Evolutionary conservation across 495 filamentous ascomycete genomes (phyloP).

Genomic region (Penicillium nucicola): DNA sequence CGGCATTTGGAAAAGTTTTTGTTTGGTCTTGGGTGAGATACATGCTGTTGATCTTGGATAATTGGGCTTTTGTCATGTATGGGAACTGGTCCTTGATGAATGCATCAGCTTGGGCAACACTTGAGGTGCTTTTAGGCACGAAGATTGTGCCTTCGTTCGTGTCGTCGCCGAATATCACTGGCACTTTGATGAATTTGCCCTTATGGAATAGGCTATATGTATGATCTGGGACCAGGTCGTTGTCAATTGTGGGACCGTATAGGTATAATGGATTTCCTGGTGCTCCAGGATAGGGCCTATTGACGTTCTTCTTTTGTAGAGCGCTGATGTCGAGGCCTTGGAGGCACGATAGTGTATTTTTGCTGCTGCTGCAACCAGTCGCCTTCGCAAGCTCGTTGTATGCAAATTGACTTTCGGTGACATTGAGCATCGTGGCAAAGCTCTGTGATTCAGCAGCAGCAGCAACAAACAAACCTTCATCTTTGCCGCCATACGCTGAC

Average conservation of each 20-base stretch:
- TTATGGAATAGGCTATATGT: constrained; percentile 56
- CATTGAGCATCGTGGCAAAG: constrained; percentile 57
- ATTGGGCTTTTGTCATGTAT: constrained; percentile 47
- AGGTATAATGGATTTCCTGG: constrained; percentile 49
- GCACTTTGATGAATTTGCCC: constrained; percentile 64
- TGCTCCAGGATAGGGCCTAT: constrained; percentile 52
- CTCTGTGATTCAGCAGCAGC: constrained; percentile 65
- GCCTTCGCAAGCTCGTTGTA: constrained; percentile 60
- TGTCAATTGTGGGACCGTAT: constrained; percentile 59
- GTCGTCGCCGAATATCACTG: constrained; percentile 66
- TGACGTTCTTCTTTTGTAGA: constrained; percentile 53
- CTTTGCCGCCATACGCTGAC: constrained; percentile 55
- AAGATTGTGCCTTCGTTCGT: constrained; percentile 71
- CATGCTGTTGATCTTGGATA: constrained; percentile 52
- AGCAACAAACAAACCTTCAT: constrained; percentile 58
- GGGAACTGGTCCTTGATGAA: constrained; percentile 67
- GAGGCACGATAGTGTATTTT: constrained; percentile 56
- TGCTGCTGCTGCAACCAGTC: constrained; percentile 46
- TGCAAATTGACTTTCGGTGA: constrained; percentile 59
- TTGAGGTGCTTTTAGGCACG: constrained; percentile 48
- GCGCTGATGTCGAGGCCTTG: constrained; percentile 45
- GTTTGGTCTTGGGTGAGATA: constrained; percentile 51
- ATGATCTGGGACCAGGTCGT: constrained; percentile 54
- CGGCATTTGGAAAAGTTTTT: constrained; percentile 38
- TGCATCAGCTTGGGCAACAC: constrained; percentile 38